phyloP scores from a whole-genome alignment of 495 filamentous ascomycete genomes.

The Penicillium silybi region DNA sequence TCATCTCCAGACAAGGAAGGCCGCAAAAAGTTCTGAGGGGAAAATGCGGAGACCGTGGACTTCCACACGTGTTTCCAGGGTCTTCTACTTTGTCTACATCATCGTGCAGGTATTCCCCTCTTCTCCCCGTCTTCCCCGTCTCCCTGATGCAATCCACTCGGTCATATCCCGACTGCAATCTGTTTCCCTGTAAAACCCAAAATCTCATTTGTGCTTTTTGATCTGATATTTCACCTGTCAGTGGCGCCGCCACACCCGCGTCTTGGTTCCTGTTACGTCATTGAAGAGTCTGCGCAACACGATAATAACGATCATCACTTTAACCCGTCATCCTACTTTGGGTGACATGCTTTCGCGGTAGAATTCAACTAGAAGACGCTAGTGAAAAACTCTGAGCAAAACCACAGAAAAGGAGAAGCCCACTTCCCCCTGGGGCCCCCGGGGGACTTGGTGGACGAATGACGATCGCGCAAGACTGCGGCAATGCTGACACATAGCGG shows the following conservation, averaged over 20 bases:
- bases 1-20: not conserved
- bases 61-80: not conserved
- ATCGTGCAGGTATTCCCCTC: not conserved
- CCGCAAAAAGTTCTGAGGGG: slow-evolving; percentile 8
- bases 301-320: not conserved
- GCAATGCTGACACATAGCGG: slow-evolving; percentile 3
- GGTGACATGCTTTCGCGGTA: not conserved
- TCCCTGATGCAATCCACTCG: not conserved
- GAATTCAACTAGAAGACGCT: not conserved
- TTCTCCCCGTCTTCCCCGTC: not conserved
- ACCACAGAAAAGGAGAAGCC: not conserved
- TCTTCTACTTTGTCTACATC: not conserved
- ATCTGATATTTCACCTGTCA: not conserved
- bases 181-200: not conserved
- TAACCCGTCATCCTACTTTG: not conserved
- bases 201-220: too few relatives aligned
- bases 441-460: not conserved
- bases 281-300: slow-evolving; percentile 15
- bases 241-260: slow-evolving; percentile 23
- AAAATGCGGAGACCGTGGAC: slow-evolving; percentile 22
- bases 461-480: not conserved
- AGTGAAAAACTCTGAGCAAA: not conserved
- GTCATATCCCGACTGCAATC: not conserved
- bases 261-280: slow-evolving; percentile 9
- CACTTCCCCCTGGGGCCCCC: not conserved